Base-by-base conservation (phyloP, 2,329 filamentous ascomycete genomes). In the Nigrospora sphaerica region DNA sequence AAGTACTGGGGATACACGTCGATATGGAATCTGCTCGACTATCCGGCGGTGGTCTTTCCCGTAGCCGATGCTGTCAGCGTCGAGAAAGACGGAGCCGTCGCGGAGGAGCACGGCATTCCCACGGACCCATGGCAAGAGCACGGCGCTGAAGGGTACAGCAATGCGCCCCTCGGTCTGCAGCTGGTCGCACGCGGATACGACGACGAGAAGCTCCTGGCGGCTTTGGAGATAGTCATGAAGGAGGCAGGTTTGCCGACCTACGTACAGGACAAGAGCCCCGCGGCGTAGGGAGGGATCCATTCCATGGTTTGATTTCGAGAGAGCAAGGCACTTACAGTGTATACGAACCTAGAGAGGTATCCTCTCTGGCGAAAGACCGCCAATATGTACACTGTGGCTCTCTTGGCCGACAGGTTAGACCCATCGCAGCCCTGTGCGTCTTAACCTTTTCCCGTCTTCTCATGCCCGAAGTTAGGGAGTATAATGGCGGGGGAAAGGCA, bases 21-120 rank as follows among this genome's bases (percentile, higher is more conserved):
- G 0, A 75, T 81, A 50, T 87, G 82, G 81, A 88, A 87, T 57
- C 55, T 86, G 37, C 71, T 87, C 2, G 82, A 88, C 59, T 85
- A 85, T 59, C 80, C 83, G 0, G 74, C 71, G 11, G 61, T 77
- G 2, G 71, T 80, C 0, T 84, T 87, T 56, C 83, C 83, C 0
- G 78, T 76, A 1, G 47, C 49, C 1, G 47, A 53, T n/a, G 31
- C 45, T 11, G 48, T 53, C 3, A 41, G 39, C 13, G 45, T 32
- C 6, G 33, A 42, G 13, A 36, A 17, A 32, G 46, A 42, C 31
- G 50, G 32, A 45, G 16, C 23, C 49, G 47, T 35, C 12, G 6
- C 11, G 34, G 14, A 47, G 23, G 54, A 46, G 28, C 58, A 59
- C 41, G 23, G 23, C 23, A 6, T 11, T 5, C 40, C 40, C n/a